Base-by-base conservation (phyloP, 805 yeast genomes). In the Lipomyces oligophaga region DNA sequence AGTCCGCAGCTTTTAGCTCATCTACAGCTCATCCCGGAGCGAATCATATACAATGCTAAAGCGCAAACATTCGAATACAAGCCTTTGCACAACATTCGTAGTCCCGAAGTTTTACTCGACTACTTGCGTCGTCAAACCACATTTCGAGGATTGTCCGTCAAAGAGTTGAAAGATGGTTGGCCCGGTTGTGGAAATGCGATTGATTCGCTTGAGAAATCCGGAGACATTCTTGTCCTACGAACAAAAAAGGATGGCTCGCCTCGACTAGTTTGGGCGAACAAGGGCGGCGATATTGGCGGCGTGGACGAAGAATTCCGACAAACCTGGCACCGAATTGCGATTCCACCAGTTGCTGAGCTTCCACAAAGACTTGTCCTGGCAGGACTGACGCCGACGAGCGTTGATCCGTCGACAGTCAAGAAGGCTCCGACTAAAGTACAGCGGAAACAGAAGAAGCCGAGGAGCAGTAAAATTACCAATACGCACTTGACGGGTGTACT, bases 401-500 rank as follows among this genome's bases (percentile, higher is more conserved):
- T 88, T n/a, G 98, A 93, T 63, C 97, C 98, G n/a, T 85, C 88
- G 34, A 78, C 85, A n/a, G 69, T 88, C 49, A 85, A 82, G 67
- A 83, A 80, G 63, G 78, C 76, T 45, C 77, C 76, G 37, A 74
- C 72, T 33, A 67, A 72, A 15, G 67, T 73, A 1, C 77, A 74
- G 41, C 79, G 83, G 65, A 90, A 88, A 68, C 88, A 83, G 64
- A 87, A 87, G 77, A 89, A 85, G 67, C 85, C 94, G 41, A 80
- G 97, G 67, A 78, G 88, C 62, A 94, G 96, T 37, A 93, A 88
- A 72, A 79, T 93, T 60, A 93, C 99, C 8, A 93, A 93, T 66
- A 83, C 95, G 2, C 99, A 93, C 67, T 84, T 93, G 94, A 83
- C 88, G 65, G 97, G 97, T 47, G 83, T 93, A 20, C 78, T 93